Conservation (phyloP, 805 yeast species). For the Wickerhamiella occidentalis region DNA sequence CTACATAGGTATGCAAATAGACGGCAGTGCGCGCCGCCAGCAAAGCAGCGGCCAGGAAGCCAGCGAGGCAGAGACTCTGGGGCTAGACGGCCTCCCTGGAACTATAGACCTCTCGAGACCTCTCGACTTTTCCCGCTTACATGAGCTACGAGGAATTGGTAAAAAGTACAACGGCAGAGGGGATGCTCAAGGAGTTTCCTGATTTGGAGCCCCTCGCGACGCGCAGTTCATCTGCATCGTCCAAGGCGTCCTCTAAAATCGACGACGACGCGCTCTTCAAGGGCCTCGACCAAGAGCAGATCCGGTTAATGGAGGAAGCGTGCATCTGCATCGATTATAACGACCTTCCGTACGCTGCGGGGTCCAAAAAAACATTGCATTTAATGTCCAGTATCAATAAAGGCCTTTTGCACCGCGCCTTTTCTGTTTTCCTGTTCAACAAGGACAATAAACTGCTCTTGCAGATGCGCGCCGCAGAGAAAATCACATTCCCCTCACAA, state of each 20-base stretch:
- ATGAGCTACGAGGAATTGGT: constrained; percentile 16
- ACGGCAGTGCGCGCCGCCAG: no score
- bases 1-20: no score
- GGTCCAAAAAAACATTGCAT: constrained; percentile 75
- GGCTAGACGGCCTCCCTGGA: no score
- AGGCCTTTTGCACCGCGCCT: constrained; percentile 90
- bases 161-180: constrained; percentile 17
- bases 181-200: constrained; percentile 22
- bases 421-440: constrained; percentile 87
- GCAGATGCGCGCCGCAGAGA: constrained; percentile 93
- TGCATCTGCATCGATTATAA: constrained; percentile 86
- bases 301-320: constrained; percentile 87
- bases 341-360: constrained; percentile 84
- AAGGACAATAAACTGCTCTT: constrained; percentile 60
- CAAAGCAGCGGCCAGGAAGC: no score
- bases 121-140: not conserved
- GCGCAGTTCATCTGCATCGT: constrained; percentile 19
- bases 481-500: constrained; percentile 89
- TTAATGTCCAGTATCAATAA: constrained; percentile 73
- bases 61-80: no score
- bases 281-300: constrained; percentile 91
- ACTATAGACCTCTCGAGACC: not conserved
- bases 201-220: constrained; percentile 23
- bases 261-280: constrained; percentile 39
- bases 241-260: constrained; percentile 13